These are phyloP conservation scores for Pyrenula aspistea DNA, from an alignment of 495 filamentous ascomycete species.

Conservation along the genomic window DNA sequence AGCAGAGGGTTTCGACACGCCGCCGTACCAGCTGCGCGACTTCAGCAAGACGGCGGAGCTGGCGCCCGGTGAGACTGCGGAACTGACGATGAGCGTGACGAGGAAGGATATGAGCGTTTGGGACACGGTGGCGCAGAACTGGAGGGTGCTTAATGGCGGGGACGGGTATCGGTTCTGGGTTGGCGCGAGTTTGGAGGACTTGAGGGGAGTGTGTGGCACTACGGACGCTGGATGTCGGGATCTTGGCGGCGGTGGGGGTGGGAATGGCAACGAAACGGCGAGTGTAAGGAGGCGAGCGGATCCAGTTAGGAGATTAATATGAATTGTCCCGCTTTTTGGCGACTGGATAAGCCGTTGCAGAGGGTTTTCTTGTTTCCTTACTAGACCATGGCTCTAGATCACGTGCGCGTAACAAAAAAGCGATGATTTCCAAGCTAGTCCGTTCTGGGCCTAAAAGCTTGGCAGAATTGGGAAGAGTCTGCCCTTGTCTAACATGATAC, in stretches of 20 bases:
- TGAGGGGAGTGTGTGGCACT: conserved; percentile 23
- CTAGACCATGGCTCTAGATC: no score
- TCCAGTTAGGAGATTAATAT: background rate
- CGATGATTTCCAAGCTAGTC: no score
- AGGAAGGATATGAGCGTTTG: conserved; percentile 62
- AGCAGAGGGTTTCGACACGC: conserved; percentile 38
- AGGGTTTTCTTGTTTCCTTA: no score
- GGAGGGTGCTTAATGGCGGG: conserved; percentile 40
- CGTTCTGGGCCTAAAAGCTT: no score
- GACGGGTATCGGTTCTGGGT: conserved; percentile 30
- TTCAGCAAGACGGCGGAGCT: conserved; percentile 65
- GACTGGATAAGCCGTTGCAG: no score
- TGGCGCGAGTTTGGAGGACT: conserved; percentile 27
- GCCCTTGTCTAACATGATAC: no score
- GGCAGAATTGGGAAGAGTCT: no score
- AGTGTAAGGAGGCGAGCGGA: background rate
- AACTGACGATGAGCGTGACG: conserved; percentile 41
- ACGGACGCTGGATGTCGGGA: conserved; percentile 10
- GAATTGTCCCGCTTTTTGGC: no score
- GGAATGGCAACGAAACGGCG: conserved; percentile 1
- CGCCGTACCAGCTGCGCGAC: conserved; percentile 63
- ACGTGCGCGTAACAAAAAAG: no score
- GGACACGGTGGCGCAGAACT: conserved; percentile 59
- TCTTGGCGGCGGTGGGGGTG: conserved; percentile 5
- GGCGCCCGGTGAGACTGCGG: conserved; percentile 47